Base-by-base conservation (phyloP, 1,284 basidiomycete genomes). In the Microbotryum silenes-acaulis region DNA sequence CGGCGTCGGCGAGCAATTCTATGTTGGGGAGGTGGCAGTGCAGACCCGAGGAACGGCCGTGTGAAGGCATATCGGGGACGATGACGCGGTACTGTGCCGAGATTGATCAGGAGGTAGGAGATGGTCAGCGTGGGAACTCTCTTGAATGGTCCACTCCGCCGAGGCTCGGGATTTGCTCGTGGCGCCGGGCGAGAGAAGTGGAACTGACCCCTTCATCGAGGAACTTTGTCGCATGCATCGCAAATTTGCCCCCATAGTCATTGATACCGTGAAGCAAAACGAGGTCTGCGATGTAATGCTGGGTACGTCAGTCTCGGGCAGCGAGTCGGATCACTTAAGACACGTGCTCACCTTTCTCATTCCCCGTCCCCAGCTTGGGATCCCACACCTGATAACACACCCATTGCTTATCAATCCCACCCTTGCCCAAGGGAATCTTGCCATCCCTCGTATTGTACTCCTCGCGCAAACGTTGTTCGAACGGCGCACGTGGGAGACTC, bases 41-140 rank as follows among this genome's bases (percentile, higher is more conserved):
- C 3, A 72, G 63, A 2, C 71, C 71, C 0, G 71, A 66, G 1
- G 68, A 69, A 6, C 71, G 60, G 1, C 71, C 71, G 21, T 72
- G 71, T 0, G 63, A 59, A 8, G 71, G 71, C 12, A 72, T 54
- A 27, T 72, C 71, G 9, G 66, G 67, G 0, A 66, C 59, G 51
- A 70, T 48, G 12, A 69, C 44, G 18, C 67, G 66, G 62, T 70
- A 70, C 63, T 67, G 57, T 23, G 2, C 3, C 5, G 12, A 25
- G 25, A 23, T 3, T 7, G 29, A 23, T 8, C 0, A 12, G 45
- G 20, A 18, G 23, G 20, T 14, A 16, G 16, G 2, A 8, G 27
- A 0, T 3, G 20, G 10, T 47, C 29, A 57, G 51, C 33, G 6
- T n/a, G 21, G 10, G 31, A 23, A 12, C 2, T 6, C 6, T 27